Base-by-base conservation (phyloP, 331 rosid genomes). In the Phaseolus coccineus region DNA sequence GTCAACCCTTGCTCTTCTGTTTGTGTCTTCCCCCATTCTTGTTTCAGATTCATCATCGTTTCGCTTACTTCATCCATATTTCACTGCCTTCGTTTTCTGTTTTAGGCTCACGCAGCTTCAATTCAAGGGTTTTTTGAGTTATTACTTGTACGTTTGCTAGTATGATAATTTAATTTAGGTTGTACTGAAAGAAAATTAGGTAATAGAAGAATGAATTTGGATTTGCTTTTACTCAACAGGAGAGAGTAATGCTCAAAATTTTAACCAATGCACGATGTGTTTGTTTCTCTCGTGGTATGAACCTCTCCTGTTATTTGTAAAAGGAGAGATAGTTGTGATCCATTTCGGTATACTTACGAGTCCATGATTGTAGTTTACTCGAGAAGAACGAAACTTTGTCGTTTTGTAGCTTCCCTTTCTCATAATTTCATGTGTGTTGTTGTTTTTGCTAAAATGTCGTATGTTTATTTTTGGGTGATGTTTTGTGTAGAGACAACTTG, bases 401-500 rank as follows among this genome's bases (percentile, higher is more conserved):
- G 56, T 59, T 74, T 66, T 74, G 69, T 64, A 28, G 55, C 11
- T 33, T 50, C 31, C 39, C 53, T 28, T 57, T 69, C 11, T 74
- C 65, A 2, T 22, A 39, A 40, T 33, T 14, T 40, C 5, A 3
- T 31, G 16, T 39, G 40, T 70, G 7, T 8, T 40, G 8, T 40
- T 7, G 46, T 0, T 40, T 40, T 40, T 8, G 46, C 46, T 8
- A 9, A 39, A 40, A 40, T 56, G 30, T 59, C 11, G 22, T 67
- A 3, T 58, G 56, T 69, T 69, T 53, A 14, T 56, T 39, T 13
- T 22, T 40, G 48, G 68, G 67, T 51, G 50, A 22, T 81, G 24
- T 52, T 57, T 86, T 86, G 11, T 74, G 82, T 69, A 81, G 88
- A 52, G 14, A 53, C 69, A 64, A 79, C 75, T 73, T 44, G 57